Percentiles rank a stretch among this genome's conserved stretches.
These are phyloP conservation scores for Senna siamea DNA, from an alignment of 306 rosid species.

Conservation along the genomic window DNA sequence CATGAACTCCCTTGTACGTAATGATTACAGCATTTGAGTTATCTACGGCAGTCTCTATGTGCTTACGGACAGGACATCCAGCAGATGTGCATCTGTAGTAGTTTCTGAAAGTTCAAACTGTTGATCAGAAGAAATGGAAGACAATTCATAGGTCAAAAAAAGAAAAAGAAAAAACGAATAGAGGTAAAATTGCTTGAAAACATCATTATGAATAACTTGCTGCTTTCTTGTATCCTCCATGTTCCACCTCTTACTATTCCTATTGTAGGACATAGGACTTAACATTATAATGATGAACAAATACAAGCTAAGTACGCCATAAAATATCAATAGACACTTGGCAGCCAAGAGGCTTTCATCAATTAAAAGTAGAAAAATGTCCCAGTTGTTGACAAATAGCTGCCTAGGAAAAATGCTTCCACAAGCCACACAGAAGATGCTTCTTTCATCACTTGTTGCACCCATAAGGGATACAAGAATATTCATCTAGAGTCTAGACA, in stretches of 20 bases:
- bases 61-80: conserved; percentile 97
- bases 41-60: conserved; percentile 76
- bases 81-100: conserved; percentile 99
- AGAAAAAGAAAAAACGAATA: too few species aligned
- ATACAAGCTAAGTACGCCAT: not conserved
- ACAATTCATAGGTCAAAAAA: not conserved
- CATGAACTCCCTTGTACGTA: conserved; percentile 87
- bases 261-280: not conserved
- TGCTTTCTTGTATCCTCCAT: not conserved
- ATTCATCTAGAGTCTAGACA: not conserved
- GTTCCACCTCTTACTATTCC: not conserved
- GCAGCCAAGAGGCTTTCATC: not conserved
- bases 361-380: not conserved
- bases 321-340: not conserved
- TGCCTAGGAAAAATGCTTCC: not conserved
- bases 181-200: not conserved
- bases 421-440: conserved; percentile 5
- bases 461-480: not conserved
- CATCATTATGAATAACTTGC: conserved; percentile 14
- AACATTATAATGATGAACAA: not conserved
- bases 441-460: not conserved
- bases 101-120: conserved; percentile 65
- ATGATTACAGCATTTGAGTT: conserved; percentile 61
- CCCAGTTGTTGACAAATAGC: not conserved
- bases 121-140: conserved; percentile 34